Conservation (phyloP, 306 rosid species). For the Prunus mume region DNA sequence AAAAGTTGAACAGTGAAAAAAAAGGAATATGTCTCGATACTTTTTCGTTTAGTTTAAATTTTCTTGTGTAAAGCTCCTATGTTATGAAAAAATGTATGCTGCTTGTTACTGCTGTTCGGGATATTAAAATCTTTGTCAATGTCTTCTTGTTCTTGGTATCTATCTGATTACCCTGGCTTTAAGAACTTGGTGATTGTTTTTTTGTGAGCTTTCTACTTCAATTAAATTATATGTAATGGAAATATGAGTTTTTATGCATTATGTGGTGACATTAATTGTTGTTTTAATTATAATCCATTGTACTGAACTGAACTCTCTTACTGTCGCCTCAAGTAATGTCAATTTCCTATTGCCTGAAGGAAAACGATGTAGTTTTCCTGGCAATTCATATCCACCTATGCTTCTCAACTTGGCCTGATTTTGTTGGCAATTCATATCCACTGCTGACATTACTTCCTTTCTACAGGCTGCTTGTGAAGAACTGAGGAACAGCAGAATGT, state of each 20-base stretch:
- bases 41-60: neutral
- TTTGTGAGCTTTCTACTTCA: neutral
- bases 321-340: neutral
- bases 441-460: constrained; percentile 13
- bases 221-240: neutral
- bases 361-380: neutral
- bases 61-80: neutral
- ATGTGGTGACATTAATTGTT: neutral
- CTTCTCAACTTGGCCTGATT: neutral
- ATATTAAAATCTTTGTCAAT: neutral
- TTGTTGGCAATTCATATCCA: neutral
- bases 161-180: neutral
- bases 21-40: neutral
- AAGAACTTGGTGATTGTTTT: neutral
- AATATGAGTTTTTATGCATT: neutral
- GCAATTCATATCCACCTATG: neutral
- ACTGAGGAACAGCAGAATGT: constrained; percentile 70
- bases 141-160: neutral
- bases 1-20: constrained; percentile 1
- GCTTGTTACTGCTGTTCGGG: neutral
- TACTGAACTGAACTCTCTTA: neutral
- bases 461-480: constrained; percentile 75
- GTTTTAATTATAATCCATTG: neutral
- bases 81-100: neutral
- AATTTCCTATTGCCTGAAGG: neutral